Evolutionary conservation across 2,329 filamentous ascomycete species (phyloP).

Genomic region (Ophiostoma tasmaniense): DNA sequence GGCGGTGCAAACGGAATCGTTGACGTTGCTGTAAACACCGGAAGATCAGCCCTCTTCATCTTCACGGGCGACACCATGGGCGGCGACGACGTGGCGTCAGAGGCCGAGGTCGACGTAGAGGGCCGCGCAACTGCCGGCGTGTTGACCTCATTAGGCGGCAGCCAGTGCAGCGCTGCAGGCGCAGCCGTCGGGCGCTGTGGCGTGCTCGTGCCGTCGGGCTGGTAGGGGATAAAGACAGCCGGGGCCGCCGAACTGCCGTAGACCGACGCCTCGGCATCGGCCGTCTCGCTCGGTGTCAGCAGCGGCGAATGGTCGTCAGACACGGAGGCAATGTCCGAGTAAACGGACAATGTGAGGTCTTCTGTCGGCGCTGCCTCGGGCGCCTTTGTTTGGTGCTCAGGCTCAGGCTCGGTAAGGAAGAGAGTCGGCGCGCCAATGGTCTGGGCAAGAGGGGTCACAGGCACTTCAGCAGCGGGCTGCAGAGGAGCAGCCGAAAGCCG

Average conservation of each 20-base stretch:
- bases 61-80: slow-evolving; percentile 19
- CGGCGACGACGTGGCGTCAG: neutral
- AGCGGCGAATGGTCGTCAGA: neutral
- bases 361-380: neutral
- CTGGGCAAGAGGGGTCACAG: slow-evolving; percentile 11
- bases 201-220: slow-evolving; percentile 41
- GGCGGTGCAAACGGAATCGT: slow-evolving; percentile 37
- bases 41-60: slow-evolving; percentile 32
- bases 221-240: slow-evolving; percentile 46
- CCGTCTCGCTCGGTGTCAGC: slow-evolving; percentile 1
- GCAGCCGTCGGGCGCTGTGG: neutral
- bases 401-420: slow-evolving; percentile 17
- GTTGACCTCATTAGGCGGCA: slow-evolving; percentile 37
- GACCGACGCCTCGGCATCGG: neutral
- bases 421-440: neutral
- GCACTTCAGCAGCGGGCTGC: neutral
- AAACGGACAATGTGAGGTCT: neutral
- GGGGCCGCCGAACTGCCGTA: slow-evolving; percentile 15
- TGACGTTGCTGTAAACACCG: slow-evolving; percentile 34
- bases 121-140: neutral
- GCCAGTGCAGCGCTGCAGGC: slow-evolving; percentile 38
- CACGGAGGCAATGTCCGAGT: neutral
- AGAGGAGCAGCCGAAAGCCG: neutral
- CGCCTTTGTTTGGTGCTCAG: neutral
- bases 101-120: neutral